Percentiles rank a stretch among this genome's conserved stretches.
phyloP scores from a whole-genome alignment of 805 yeast species.

The Starmerella vaccinii region DNA sequence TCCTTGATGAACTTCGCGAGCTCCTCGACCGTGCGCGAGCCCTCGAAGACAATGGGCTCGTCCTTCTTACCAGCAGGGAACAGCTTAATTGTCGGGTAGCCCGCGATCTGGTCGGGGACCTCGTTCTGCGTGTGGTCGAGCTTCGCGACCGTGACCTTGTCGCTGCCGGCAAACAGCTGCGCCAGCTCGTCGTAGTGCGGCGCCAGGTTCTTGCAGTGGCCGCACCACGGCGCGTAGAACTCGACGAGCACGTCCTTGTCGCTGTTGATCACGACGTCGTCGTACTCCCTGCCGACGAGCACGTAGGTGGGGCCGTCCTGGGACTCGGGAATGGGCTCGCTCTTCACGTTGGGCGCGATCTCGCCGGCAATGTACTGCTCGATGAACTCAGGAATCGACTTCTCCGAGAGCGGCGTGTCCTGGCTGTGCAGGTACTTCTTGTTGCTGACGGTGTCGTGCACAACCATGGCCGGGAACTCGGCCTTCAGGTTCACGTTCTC shows the following conservation, averaged over 20 bases:
- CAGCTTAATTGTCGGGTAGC: constrained; percentile 85
- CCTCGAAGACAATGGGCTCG: constrained; percentile 54
- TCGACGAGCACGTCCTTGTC: constrained; percentile 68
- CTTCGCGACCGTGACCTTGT: constrained; percentile 66
- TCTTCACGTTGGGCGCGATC: constrained; percentile 63
- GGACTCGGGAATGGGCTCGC: constrained; percentile 61
- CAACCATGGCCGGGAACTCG: constrained; percentile 79
- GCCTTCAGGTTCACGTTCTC: constrained; percentile 67
- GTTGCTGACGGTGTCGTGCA: constrained; percentile 61
- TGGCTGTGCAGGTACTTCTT: constrained; percentile 73
- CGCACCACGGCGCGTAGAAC: constrained; percentile 84
- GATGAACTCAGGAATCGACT: constrained; percentile 52
- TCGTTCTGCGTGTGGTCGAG: constrained; percentile 87
- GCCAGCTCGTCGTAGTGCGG: constrained; percentile 86
- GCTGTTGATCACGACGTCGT: constrained; percentile 50
- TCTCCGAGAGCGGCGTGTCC: constrained; percentile 39
- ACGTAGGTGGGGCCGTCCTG: constrained; percentile 63
- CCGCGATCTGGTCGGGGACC: constrained; percentile 62
- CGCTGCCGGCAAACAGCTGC: constrained; percentile 43
- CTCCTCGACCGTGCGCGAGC: constrained; percentile 63
- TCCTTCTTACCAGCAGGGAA: constrained; percentile 78
- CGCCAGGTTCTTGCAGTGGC: constrained; percentile 86
- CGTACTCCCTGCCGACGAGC: constrained; percentile 77
- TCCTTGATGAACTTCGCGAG: constrained; percentile 62
- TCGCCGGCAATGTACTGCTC: constrained; percentile 53